phyloP scores from a whole-genome alignment of 306 rosid genomes.

The Cicer cuneatum region DNA sequence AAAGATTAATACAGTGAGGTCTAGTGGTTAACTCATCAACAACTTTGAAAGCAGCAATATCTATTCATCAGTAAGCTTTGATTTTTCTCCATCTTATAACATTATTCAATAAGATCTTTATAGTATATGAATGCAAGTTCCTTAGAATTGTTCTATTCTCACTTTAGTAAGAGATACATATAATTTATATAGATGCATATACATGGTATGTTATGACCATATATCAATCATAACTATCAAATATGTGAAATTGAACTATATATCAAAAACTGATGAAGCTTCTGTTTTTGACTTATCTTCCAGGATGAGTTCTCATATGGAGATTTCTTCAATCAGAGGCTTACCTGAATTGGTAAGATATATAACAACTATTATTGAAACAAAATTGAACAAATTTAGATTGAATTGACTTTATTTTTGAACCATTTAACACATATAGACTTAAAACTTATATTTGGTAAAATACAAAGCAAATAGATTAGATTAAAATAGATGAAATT shows the following conservation, averaged over 20 bases:
- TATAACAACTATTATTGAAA: neutral
- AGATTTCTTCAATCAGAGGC: constrained; percentile 59
- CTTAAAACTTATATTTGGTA: neutral
- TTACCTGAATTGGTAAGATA: constrained; percentile 69
- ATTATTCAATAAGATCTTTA: constrained; percentile 21
- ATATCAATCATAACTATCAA: too few relatives aligned
- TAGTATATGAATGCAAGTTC: constrained; percentile 4
- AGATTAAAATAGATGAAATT: neutral
- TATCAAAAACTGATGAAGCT: constrained; percentile 24
- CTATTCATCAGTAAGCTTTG: constrained; percentile 47
- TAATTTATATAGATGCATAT: too few relatives aligned
- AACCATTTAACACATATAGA: neutral
- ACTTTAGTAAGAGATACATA: too few relatives aligned
- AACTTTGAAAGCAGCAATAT: constrained; percentile 11
- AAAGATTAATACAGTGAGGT: constrained; percentile 39
- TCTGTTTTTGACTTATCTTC: constrained; percentile 38
- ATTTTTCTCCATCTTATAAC: constrained; percentile 28
- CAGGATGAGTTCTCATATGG: constrained; percentile 56
- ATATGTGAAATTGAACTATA: constrained; percentile 8
- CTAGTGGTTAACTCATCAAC: constrained; percentile 18
- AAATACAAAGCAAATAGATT: too few relatives aligned
- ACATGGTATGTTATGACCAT: too few relatives aligned
- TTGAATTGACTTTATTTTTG: neutral
- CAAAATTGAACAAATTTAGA: neutral
- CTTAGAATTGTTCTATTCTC: neutral